Evolutionary conservation across 345 rosid genomes (phyloP), one percentile per base, ranked within the genome.

Genomic region (Rhizophora apiculata): DNA sequence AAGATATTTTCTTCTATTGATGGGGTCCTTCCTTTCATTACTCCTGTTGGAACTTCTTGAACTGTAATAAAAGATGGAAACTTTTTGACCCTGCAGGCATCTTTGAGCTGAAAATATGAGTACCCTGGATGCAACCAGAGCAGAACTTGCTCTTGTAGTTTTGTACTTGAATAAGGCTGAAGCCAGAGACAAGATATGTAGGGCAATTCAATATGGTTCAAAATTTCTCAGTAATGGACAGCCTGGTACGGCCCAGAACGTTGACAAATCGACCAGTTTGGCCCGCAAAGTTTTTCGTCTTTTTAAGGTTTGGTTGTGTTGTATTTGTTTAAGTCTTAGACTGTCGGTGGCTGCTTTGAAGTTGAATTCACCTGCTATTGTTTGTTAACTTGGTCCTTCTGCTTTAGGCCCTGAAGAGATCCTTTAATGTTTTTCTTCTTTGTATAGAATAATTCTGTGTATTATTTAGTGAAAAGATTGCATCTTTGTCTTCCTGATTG

Each of bases 251-350:
- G 97, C 99, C 68, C 97, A 90, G 82, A 89, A 75, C 74, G 97
- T 96, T 19, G 96, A 96, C 82, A 92, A 88, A 74, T 83, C 89
- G 39, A 96, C 99, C 71, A 96, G 95, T 81, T 82, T 96, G 88
- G 99, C 99, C 7, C 74, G 99, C 72, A 96, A 92, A 82, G 99
- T 96, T 69, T 96, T 96, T 80, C 98, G 99, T 67, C 93, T 96
- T 70, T 86, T 86, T 58, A 96, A 92, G 99, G 99, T 92, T 61
- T 8, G 9, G 37, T 34, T 8, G 37, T 34, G 37, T 7, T 34
- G 37, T 7, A 7, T 34, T 58, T 62, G 34, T 37, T 37, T 55
- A 26, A 5, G 34, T 60, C 30, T n/a, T 61, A 59, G n/a, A 2
- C 18, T 22, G 19, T 19, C 26, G 30, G 5, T 34, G 30, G 18